Evolutionary conservation across 495 filamentous ascomycete species (phyloP).

Genomic region (Aspergillus cavernicola): DNA sequence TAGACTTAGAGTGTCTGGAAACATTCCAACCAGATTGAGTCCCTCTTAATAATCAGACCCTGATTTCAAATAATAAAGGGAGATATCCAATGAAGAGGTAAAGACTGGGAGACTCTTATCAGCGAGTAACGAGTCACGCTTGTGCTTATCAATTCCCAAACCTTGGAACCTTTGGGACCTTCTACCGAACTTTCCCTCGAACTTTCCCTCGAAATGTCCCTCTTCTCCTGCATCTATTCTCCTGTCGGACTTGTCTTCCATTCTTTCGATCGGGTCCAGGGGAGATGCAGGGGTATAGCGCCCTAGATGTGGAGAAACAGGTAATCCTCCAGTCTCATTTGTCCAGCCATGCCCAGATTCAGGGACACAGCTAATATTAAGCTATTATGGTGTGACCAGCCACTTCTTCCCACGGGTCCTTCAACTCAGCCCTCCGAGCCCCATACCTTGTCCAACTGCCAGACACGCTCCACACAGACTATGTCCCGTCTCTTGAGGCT

Average conservation of each 20-base stretch:
- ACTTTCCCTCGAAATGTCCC: too few relatives aligned
- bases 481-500: conserved; percentile 19
- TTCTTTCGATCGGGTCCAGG: not conserved
- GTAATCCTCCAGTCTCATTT: conserved; percentile 23
- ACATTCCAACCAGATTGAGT: too few relatives aligned
- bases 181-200: too few relatives aligned
- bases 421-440: not conserved
- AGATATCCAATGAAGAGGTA: too few relatives aligned
- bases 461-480: not conserved
- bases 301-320: conserved; percentile 36
- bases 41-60: too few relatives aligned
- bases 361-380: not conserved
- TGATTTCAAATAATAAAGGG: too few relatives aligned
- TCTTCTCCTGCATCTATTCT: not conserved
- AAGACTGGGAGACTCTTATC: too few relatives aligned
- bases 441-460: not conserved
- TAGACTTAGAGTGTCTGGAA: too few relatives aligned
- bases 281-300: conserved; percentile 11
- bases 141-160: conserved; percentile 1
- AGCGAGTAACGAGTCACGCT: too few relatives aligned
- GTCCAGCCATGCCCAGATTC: not conserved
- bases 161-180: not conserved
- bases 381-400: conserved; percentile 3
- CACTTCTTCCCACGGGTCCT: not conserved
- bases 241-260: not conserved